A percentile compares a stretch with the other conserved stretches of the same genome.
Evolutionary conservation across 2,329 filamentous ascomycete species (phyloP).

Genomic region (Aspergillus quadrilineatus): DNA sequence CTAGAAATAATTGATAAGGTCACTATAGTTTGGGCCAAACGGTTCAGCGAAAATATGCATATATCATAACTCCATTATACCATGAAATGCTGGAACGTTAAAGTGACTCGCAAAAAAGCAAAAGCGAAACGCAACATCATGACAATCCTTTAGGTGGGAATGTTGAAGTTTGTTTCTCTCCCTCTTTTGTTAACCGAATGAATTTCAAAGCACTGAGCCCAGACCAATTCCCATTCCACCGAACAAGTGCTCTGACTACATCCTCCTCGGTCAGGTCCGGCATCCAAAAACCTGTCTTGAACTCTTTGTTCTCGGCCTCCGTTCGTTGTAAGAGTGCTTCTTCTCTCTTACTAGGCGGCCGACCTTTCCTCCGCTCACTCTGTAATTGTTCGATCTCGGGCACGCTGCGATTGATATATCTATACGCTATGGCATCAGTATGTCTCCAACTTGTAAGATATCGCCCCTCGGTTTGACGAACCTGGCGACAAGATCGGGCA

Average conservation of each 20-base stretch:
- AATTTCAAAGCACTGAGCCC: conserved; percentile 74
- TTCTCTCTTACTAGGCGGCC: conserved; percentile 74
- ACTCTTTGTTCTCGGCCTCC: conserved; percentile 72
- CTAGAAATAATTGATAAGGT: no score
- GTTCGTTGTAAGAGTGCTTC: conserved; percentile 73
- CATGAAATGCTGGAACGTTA: conserved; percentile 12
- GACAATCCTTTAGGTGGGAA: conserved; percentile 71
- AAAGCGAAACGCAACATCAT: conserved; percentile 30
- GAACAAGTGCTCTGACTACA: conserved; percentile 64
- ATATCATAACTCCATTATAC: conserved; percentile 27
- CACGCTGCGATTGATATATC: conserved; percentile 39
- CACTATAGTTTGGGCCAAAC: background rate
- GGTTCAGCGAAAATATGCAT: conserved; percentile 13
- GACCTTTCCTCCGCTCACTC: conserved; percentile 70
- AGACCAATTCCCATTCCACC: conserved; percentile 83
- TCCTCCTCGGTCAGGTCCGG: conserved; percentile 71
- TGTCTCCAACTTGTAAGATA: background rate
- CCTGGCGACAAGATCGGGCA: conserved; percentile 58
- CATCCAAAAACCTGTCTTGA: conserved; percentile 74
- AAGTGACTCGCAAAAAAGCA: conserved; percentile 17
- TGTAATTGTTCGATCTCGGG: conserved; percentile 45
- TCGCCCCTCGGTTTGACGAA: conserved; percentile 37
- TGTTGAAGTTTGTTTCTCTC: conserved; percentile 64
- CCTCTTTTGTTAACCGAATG: conserved; percentile 68
- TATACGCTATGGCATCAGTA: conserved; percentile 12